Percentiles rank a stretch among this genome's conserved stretches.
Evolutionary conservation across 139 green algal genomes (phyloP).

Genomic region (Medakamo hakoo): DNA sequence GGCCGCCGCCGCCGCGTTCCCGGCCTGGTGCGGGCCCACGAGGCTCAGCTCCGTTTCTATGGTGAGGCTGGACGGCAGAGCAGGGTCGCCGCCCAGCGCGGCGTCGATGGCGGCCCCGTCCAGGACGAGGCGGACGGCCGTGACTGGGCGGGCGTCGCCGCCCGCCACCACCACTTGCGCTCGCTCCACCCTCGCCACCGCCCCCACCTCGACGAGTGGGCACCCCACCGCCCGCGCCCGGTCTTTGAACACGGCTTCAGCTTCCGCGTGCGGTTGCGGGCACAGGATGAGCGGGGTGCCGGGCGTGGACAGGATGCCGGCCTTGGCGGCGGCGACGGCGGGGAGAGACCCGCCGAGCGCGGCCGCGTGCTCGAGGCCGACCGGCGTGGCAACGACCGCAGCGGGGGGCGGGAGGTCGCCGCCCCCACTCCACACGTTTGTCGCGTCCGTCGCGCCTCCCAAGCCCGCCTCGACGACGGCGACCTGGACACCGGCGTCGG

Average conservation of each 20-base stretch:
- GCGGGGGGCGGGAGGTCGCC: conserved; percentile 7
- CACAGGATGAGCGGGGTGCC: conserved; percentile 41
- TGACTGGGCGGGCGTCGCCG: neutral
- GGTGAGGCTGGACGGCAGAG: neutral
- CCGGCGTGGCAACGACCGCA: conserved; percentile 20
- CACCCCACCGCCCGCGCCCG: conserved; percentile 5
- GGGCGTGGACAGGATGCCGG: conserved; percentile 55
- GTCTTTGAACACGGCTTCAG: conserved; percentile 14
- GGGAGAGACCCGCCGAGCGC: conserved; percentile 49
- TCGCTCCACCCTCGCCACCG: conserved; percentile 5
- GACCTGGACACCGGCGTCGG: conserved; percentile 35
- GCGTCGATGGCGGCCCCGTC: neutral
- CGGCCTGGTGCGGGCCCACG: conserved; percentile 43
- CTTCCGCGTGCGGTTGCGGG: conserved; percentile 31
- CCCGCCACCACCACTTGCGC: neutral
- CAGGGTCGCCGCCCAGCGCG: neutral
- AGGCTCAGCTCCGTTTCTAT: conserved; percentile 21
- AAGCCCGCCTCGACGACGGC: conserved; percentile 72
- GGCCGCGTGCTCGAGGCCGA: conserved; percentile 45
- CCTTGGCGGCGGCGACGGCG: conserved; percentile 55
- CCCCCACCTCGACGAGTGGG: conserved; percentile 5
- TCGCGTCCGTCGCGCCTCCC: conserved; percentile 61
- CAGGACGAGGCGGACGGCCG: neutral
- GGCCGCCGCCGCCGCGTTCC: conserved; percentile 47
- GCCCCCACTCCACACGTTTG: conserved; percentile 41